A percentile compares a stretch with the other conserved stretches of the same genome.
These are phyloP conservation scores for Russula dissimulans DNA, from an alignment of 768 basidiomycete genomes.

Conservation along the genomic window DNA sequence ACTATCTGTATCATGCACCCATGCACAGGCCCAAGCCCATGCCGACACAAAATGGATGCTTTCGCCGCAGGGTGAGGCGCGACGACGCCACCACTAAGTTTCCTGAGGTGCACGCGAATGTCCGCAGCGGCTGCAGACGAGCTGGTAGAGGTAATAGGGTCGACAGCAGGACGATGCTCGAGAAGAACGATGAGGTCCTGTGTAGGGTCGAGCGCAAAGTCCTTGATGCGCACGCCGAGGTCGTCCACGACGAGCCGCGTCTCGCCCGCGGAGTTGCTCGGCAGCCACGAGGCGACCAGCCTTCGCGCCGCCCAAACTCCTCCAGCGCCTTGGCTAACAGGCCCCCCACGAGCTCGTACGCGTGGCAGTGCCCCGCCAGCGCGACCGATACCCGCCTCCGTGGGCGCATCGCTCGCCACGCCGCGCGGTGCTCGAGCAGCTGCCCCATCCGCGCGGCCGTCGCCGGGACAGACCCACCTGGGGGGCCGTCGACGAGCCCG, in stretches of 20 bases:
- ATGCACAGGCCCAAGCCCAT: conserved; percentile 21
- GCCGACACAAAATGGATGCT: conserved; percentile 23
- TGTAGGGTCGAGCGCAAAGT: conserved; percentile 58
- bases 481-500: conserved; percentile 22
- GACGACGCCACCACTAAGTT: conserved; percentile 30
- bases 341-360: conserved; percentile 56
- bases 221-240: conserved; percentile 36
- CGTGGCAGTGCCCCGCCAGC: conserved; percentile 32
- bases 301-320: conserved; percentile 16
- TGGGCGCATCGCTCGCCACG: conserved; percentile 31
- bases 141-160: neutral
- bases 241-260: conserved; percentile 26
- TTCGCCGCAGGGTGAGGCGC: conserved; percentile 35
- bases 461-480: conserved; percentile 9
- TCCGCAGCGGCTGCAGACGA: neutral
- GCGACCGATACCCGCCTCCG: conserved; percentile 21
- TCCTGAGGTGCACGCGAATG: conserved; percentile 36
- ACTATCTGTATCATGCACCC: conserved; percentile 41
- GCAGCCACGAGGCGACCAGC: conserved; percentile 25
- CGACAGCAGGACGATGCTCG: conserved; percentile 1
- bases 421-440: conserved; percentile 28
- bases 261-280: conserved; percentile 13
- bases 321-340: conserved; percentile 33
- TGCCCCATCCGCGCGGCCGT: conserved; percentile 28
- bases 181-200: conserved; percentile 49